A percentile compares a stretch with the other conserved stretches of the same genome.
Evolutionary conservation across 305 asterid species (phyloP).

Genomic region (Plantago rigida): DNA sequence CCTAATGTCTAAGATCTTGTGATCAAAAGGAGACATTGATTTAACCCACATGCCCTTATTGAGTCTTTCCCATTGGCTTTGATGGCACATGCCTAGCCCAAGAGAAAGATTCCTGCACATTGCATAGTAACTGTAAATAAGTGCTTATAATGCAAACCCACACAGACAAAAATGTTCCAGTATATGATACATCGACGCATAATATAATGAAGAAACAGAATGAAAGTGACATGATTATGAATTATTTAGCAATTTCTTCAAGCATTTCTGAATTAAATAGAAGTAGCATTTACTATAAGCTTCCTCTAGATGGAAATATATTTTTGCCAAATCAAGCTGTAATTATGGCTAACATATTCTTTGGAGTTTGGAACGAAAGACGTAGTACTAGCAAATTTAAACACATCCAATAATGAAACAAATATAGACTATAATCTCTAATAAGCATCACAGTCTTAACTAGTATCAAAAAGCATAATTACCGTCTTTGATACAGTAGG

Average conservation of each 20-base stretch:
- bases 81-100: constrained; percentile 70
- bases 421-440: not conserved
- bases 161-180: constrained; percentile 5
- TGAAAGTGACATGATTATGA: not conserved
- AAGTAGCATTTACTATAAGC: not conserved
- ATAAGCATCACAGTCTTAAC: constrained; percentile 18
- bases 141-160: not conserved
- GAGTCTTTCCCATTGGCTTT: constrained; percentile 69
- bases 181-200: too few relatives aligned
- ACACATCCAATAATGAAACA: constrained; percentile 5
- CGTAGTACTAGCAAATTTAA: constrained; percentile 1
- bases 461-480: not conserved
- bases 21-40: constrained; percentile 84
- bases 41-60: constrained; percentile 56
- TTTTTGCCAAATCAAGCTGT: constrained; percentile 8
- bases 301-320: constrained; percentile 16
- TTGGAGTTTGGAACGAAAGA: constrained; percentile 10
- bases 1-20: constrained; percentile 67
- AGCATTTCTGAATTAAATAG: constrained; percentile 11
- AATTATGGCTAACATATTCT: not conserved
- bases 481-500: too few relatives aligned
- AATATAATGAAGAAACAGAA: not conserved
- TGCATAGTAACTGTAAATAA: constrained; percentile 8
- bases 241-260: not conserved
- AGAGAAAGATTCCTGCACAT: constrained; percentile 57